A percentile compares a stretch with the other conserved stretches of the same genome.
Evolutionary conservation across 2,329 filamentous ascomycete species (phyloP).

Genomic region (Trichoderma asperellum): DNA sequence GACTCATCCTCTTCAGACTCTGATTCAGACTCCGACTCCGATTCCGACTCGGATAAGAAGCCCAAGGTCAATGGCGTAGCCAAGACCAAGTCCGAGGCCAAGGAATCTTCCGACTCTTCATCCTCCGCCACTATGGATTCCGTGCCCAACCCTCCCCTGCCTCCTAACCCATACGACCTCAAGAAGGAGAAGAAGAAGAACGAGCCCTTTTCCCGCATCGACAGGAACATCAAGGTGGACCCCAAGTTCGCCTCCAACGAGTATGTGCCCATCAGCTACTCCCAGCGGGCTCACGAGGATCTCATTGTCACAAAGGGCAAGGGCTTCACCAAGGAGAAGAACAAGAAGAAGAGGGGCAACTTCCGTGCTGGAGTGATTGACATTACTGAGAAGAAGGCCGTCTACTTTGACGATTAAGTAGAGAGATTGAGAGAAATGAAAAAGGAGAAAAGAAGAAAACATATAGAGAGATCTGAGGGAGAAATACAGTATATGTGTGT

Average conservation of each 20-base stretch:
- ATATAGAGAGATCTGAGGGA: neutral
- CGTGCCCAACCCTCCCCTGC: constrained; percentile 53
- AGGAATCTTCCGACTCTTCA: constrained; percentile 49
- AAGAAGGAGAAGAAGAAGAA: constrained; percentile 57
- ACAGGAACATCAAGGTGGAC: constrained; percentile 69
- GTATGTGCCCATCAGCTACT: constrained; percentile 85
- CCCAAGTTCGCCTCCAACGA: constrained; percentile 74
- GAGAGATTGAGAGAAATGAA: neutral
- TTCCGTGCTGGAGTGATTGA: constrained; percentile 91
- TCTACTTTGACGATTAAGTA: constrained; percentile 88
- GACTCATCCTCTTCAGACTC: constrained; percentile 38
- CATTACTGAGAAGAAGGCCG: constrained; percentile 76
- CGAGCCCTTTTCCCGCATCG: constrained; percentile 77
- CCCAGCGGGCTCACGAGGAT: constrained; percentile 84
- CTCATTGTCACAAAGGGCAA: constrained; percentile 91
- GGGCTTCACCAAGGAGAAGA: constrained; percentile 99
- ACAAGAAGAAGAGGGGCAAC: constrained; percentile 92
- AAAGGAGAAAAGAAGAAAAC: neutral
- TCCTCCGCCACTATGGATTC: constrained; percentile 59
- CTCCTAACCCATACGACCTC: constrained; percentile 50
- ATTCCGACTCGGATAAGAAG: constrained; percentile 42
- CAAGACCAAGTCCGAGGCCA: constrained; percentile 28
- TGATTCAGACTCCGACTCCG: constrained; percentile 41
- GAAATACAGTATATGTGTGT: neutral
- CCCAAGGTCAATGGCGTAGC: constrained; percentile 24